Percentiles rank a stretch among this genome's conserved stretches.
phyloP scores from a whole-genome alignment of 2,329 filamentous ascomycete genomes.

The Trichoderma brevicompactum region DNA sequence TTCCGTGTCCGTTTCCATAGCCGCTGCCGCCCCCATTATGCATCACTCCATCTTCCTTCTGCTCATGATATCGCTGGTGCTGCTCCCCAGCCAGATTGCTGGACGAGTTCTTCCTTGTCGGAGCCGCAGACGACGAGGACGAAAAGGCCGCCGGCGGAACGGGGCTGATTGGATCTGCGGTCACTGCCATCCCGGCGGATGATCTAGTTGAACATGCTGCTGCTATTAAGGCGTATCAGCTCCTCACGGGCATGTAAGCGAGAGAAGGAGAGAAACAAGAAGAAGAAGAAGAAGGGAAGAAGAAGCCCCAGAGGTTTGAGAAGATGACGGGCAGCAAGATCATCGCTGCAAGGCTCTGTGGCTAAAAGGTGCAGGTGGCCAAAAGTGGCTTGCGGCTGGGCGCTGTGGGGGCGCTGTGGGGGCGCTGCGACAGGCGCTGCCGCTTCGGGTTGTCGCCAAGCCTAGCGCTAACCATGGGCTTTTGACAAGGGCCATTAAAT shows the following conservation, averaged over 20 bases:
- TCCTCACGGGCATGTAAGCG: background rate
- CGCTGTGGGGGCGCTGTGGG: background rate
- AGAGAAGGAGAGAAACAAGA: background rate
- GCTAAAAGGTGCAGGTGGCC: slow-evolving; percentile 20
- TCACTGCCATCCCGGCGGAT: slow-evolving; percentile 34
- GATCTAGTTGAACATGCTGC: slow-evolving; percentile 20
- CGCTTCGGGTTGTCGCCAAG: background rate
- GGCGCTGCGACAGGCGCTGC: slow-evolving; percentile 6
- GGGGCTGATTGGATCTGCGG: slow-evolving; percentile 34
- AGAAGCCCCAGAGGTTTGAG: background rate
- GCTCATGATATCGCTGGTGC: slow-evolving; percentile 6
- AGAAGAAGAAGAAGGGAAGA: background rate
- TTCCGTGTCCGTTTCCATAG: background rate
- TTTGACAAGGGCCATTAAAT: too few relatives aligned
- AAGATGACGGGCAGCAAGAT: background rate
- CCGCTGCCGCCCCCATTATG: background rate
- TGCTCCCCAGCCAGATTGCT: slow-evolving; percentile 7
- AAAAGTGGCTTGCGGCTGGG: slow-evolving; percentile 18
- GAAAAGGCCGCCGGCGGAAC: slow-evolving; percentile 30
- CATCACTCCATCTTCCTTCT: background rate
- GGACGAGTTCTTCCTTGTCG: slow-evolving; percentile 6
- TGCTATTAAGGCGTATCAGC: background rate
- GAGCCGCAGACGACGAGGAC: background rate
- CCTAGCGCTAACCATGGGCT: background rate
- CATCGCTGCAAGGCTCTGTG: background rate